Conservation (phyloP, 2,329 filamentous ascomycete species). For the Apiospora koreana region DNA sequence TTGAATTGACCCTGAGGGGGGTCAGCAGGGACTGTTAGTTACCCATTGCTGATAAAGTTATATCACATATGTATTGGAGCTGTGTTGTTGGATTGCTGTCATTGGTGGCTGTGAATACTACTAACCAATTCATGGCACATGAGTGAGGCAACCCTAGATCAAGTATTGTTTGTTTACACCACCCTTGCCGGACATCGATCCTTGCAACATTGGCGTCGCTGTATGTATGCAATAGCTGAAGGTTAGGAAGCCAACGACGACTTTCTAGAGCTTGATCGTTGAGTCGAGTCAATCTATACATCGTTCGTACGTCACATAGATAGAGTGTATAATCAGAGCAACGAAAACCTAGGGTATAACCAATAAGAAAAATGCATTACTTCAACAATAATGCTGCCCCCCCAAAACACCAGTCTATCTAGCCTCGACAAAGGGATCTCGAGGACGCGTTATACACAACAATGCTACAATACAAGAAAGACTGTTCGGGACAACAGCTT, state of each 20-base stretch:
- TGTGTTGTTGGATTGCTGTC: too few relatives aligned
- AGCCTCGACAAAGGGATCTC: conserved; percentile 25
- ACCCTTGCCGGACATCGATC: too few relatives aligned
- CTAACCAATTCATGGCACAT: neutral
- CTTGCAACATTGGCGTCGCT: too few relatives aligned
- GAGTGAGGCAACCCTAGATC: neutral
- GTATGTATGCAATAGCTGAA: too few relatives aligned
- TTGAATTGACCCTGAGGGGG: neutral
- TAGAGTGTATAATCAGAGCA: neutral
- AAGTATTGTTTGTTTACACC: too few relatives aligned
- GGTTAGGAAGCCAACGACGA: too few relatives aligned
- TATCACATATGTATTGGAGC: too few relatives aligned
- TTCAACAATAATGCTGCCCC: neutral
- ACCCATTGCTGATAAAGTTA: neutral
- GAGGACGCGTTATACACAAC: conserved; percentile 32
- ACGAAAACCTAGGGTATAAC: neutral
- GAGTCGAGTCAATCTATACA: neutral
- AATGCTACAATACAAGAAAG: conserved; percentile 30
- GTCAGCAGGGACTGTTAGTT: neutral
- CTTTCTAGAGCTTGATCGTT: neutral
- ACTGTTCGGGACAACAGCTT: neutral
- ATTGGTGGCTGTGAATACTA: too few relatives aligned
- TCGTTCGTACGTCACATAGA: neutral
- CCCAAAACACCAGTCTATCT: conserved; percentile 27
- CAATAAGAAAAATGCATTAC: conserved; percentile 1